Evolutionary conservation across 2,329 filamentous ascomycete species (phyloP).

Genomic region (Sporothrix brunneoviolacea): DNA sequence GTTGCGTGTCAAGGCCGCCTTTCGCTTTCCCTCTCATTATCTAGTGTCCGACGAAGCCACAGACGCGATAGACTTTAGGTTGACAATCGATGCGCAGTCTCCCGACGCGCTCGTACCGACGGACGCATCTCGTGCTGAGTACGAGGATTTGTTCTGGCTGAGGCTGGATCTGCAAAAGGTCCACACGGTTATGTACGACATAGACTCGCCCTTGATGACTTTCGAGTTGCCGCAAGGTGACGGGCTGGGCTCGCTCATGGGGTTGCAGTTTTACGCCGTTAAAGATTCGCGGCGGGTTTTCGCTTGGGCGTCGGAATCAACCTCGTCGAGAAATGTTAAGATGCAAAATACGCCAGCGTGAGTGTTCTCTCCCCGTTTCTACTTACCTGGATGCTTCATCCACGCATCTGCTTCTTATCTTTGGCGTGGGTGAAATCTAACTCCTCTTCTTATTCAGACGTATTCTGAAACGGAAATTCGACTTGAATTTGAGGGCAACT

Average conservation of each 20-base stretch:
- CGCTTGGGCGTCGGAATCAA: not conserved
- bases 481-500: not conserved
- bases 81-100: not conserved
- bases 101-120: not conserved
- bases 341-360: not conserved
- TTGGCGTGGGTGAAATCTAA: too few relatives aligned
- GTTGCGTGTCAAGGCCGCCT: constrained; percentile 6
- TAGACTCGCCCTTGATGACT: not conserved
- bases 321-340: not conserved
- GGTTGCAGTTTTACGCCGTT: constrained; percentile 2
- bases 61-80: not conserved
- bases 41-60: not conserved
- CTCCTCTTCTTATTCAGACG: not conserved
- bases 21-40: not conserved
- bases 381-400: too few relatives aligned
- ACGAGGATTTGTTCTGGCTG: constrained; percentile 6
- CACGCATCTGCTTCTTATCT: too few relatives aligned
- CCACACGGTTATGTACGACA: not conserved
- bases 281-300: constrained; percentile 6
- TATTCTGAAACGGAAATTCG: not conserved
- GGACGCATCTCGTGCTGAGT: not conserved
- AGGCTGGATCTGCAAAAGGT: not conserved
- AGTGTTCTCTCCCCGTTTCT: not conserved
- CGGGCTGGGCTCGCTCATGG: not conserved
- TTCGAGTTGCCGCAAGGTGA: constrained; percentile 1